phyloP scores from a whole-genome alignment of 768 basidiomycete species.

The Tephrocybe rancida region DNA sequence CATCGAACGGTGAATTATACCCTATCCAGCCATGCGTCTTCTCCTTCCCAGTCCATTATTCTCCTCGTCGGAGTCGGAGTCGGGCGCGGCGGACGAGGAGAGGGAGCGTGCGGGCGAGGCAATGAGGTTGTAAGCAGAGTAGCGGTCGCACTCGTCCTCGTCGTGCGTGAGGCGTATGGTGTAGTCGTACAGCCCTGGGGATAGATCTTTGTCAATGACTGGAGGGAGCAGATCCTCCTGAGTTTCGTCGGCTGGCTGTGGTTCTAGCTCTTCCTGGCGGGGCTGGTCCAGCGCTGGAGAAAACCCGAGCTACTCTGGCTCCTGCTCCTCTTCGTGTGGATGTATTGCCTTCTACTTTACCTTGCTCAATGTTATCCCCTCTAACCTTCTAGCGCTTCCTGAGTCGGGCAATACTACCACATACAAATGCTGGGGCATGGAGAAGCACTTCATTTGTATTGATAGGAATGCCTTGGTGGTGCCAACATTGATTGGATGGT shows the following conservation, averaged over 20 bases:
- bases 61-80: constrained; percentile 24
- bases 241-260: no score
- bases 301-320: no score
- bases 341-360: no score
- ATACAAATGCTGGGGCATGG: constrained; percentile 35
- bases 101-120: constrained; percentile 35
- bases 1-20: constrained; percentile 61
- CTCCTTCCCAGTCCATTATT: constrained; percentile 12
- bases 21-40: constrained; percentile 34
- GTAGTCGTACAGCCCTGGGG: constrained; percentile 18
- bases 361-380: constrained; percentile 19
- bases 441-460: constrained; percentile 40
- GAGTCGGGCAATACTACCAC: constrained; percentile 33
- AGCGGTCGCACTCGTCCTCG: constrained; percentile 41
- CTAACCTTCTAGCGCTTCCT: constrained; percentile 30
- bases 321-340: no score
- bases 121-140: constrained; percentile 16
- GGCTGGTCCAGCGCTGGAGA: no score
- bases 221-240: no score
- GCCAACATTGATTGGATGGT: constrained; percentile 42
- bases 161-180: constrained; percentile 34
- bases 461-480: constrained; percentile 54
- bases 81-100: constrained; percentile 35
- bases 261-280: no score
- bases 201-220: no score